Percentiles rank a stretch among this genome's conserved stretches.
Evolutionary conservation across 176 grass and related monocot genomes (phyloP).

Genomic region (Zoysia pacifica): DNA sequence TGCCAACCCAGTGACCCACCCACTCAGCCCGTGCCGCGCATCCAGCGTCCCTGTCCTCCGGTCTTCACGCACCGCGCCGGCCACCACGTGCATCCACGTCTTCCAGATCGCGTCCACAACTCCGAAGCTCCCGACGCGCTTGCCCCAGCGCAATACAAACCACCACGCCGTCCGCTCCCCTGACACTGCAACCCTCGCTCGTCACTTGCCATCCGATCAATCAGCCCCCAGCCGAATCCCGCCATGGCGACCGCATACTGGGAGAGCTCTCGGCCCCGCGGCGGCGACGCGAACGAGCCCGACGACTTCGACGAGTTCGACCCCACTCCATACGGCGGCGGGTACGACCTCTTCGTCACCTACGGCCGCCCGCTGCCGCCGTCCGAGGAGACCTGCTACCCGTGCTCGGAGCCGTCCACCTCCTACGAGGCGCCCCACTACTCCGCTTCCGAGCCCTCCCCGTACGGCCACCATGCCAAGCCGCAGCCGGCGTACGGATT

Average conservation of each 20-base stretch:
- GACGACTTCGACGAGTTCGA: constrained; percentile 92
- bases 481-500: constrained; percentile 59
- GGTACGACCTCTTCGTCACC: constrained; percentile 71
- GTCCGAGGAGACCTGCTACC: constrained; percentile 84
- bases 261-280: background rate
- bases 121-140: constrained; percentile 6
- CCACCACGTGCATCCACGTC: constrained; percentile 32
- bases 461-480: constrained; percentile 59
- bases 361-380: constrained; percentile 78
- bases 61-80: background rate
- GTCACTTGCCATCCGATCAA: constrained; percentile 12
- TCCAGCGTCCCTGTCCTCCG: background rate
- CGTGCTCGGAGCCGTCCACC: constrained; percentile 65
- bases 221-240: background rate
- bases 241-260: constrained; percentile 39
- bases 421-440: constrained; percentile 70
- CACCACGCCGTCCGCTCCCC: background rate
- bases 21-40: background rate
- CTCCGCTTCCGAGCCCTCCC: constrained; percentile 63
- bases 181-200: background rate
- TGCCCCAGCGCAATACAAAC: background rate
- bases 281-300: constrained; percentile 41
- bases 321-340: constrained; percentile 88
- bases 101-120: constrained; percentile 2
- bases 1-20: too few species aligned